Evolutionary conservation across 129 eudicot species (phyloP).

Genomic region (Flaveria linearis): DNA sequence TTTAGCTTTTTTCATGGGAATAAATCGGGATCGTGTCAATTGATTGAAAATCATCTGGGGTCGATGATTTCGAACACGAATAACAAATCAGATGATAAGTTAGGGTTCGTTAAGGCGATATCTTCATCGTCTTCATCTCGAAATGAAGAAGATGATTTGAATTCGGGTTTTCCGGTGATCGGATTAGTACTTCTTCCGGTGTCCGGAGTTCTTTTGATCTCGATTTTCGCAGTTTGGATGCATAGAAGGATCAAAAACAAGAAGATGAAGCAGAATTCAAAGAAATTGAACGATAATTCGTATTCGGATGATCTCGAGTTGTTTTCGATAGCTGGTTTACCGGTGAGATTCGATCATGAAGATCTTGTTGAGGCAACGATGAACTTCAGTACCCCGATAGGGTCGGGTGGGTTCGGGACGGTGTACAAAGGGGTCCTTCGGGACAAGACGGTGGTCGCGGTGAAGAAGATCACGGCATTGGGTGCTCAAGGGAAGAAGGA

Average conservation of each 20-base stretch:
- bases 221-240: constrained; percentile 37
- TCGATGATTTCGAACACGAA: constrained; percentile 41
- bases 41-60: constrained; percentile 51
- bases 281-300: constrained; percentile 28
- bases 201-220: constrained; percentile 38
- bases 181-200: constrained; percentile 61
- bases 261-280: background rate
- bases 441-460: constrained; percentile 75
- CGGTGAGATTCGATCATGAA: constrained; percentile 53
- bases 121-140: constrained; percentile 22
- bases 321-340: constrained; percentile 79
- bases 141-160: background rate
- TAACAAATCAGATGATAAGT: constrained; percentile 22
- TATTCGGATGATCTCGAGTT: constrained; percentile 35
- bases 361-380: constrained; percentile 66
- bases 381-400: constrained; percentile 58
- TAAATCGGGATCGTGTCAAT: constrained; percentile 65
- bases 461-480: constrained; percentile 61
- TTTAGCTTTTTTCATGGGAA: constrained; percentile 65
- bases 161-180: constrained; percentile 41
- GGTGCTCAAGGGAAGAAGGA: constrained; percentile 76
- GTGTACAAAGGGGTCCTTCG: constrained; percentile 70
- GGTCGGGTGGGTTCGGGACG: constrained; percentile 87
- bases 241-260: constrained; percentile 37
- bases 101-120: constrained; percentile 57